Evolutionary conservation across 352 stramenopile species (phyloP).

Genomic region (Globisporangium spiculum): DNA sequence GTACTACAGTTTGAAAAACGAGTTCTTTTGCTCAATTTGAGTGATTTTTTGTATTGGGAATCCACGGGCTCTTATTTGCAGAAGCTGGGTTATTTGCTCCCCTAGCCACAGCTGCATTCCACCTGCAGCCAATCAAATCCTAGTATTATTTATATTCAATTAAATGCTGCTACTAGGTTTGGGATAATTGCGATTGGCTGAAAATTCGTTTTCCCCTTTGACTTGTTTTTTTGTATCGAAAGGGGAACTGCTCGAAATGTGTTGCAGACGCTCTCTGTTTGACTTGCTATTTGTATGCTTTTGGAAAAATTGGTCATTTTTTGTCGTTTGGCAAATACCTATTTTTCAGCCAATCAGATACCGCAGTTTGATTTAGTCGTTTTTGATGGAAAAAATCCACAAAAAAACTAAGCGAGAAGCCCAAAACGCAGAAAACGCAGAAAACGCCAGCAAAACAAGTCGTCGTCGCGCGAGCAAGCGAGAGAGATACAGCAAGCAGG

Average conservation of each 20-base stretch:
- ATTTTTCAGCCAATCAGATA: background rate
- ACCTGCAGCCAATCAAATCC: constrained; percentile 2
- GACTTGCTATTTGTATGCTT: background rate
- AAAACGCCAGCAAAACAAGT: constrained; percentile 12
- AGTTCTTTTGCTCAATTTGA: too few species aligned
- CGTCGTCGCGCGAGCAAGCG: background rate
- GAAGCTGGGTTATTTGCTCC: background rate
- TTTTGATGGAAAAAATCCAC: background rate
- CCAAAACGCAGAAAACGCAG: background rate
- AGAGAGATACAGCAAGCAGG: background rate
- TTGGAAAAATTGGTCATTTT: background rate
- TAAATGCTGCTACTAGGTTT: background rate
- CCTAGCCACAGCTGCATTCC: background rate
- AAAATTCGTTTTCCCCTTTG: too few species aligned
- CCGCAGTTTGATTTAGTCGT: background rate
- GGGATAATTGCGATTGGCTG: too few species aligned
- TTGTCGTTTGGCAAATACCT: background rate
- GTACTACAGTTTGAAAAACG: background rate
- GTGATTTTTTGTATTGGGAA: too few species aligned
- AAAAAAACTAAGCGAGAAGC: background rate
- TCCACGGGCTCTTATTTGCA: background rate
- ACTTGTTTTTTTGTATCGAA: too few species aligned
- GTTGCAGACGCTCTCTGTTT: too few species aligned
- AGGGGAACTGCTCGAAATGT: too few species aligned
- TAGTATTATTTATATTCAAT: background rate